phyloP scores from a whole-genome alignment of 169 alveolate species.

The Plasmodium gallinaceum region DNA sequence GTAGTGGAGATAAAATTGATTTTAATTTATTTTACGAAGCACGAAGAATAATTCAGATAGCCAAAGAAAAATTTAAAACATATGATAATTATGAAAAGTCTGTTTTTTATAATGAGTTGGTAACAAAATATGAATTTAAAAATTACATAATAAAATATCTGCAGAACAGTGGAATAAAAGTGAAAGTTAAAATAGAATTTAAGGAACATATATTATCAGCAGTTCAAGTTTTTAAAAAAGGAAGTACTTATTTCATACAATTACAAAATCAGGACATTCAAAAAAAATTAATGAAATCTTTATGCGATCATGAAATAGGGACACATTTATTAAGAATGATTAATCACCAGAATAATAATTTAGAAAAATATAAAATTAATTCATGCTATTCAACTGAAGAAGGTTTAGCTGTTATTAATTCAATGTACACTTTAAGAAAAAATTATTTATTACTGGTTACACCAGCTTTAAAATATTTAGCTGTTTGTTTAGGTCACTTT shows the following conservation, averaged over 20 bases:
- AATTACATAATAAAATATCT: conserved; percentile 32
- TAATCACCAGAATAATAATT: conserved; percentile 69
- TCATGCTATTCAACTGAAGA: conserved; percentile 74
- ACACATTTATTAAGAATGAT: conserved; percentile 77
- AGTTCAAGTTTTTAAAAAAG: conserved; percentile 35
- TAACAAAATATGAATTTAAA: conserved; percentile 38
- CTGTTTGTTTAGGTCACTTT: conserved; percentile 76
- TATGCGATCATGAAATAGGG: conserved; percentile 77
- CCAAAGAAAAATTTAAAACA: conserved; percentile 31
- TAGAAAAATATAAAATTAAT: conserved; percentile 21
- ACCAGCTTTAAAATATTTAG: conserved; percentile 74
- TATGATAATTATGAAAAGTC: conserved; percentile 51
- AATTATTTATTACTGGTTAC: conserved; percentile 34
- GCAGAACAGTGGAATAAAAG: conserved; percentile 13
- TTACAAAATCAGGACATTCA: conserved; percentile 27
- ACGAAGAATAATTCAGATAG: conserved; percentile 63
- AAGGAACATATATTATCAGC: conserved; percentile 46
- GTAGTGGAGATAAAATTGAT: conserved; percentile 53
- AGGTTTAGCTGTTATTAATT: conserved; percentile 77
- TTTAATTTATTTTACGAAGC: conserved; percentile 66
- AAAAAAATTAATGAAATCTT: conserved; percentile 43
- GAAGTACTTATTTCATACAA: conserved; percentile 32
- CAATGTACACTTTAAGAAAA: conserved; percentile 67
- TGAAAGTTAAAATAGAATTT: conserved; percentile 28
- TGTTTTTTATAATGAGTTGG: conserved; percentile 12